A percentile compares a stretch with the other conserved stretches of the same genome.
Evolutionary conservation across 352 stramenopile species (phyloP).

Genomic region (Phytopythium montanum): DNA sequence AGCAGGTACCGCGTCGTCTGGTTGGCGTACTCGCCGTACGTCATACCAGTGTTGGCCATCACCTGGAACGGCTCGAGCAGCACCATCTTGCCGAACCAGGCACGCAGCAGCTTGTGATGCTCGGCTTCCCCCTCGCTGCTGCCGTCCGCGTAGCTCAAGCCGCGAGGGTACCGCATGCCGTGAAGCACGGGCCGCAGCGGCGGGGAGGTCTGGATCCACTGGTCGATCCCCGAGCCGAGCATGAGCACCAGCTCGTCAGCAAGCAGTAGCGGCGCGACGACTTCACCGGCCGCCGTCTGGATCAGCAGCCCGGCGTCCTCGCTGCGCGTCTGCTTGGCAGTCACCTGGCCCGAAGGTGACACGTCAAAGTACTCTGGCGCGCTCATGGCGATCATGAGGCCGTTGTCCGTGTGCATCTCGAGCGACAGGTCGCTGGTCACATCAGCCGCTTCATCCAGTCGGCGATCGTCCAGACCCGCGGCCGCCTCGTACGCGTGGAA

Average conservation of each 20-base stretch:
- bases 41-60: conserved; percentile 56
- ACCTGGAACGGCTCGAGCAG: conserved; percentile 34
- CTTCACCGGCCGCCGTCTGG: conserved; percentile 43
- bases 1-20: conserved; percentile 50
- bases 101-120: conserved; percentile 43
- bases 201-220: conserved; percentile 64
- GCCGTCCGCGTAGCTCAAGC: conserved; percentile 29
- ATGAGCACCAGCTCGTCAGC: conserved; percentile 79
- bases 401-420: conserved; percentile 76
- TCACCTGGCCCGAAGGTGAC: conserved; percentile 30
- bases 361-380: conserved; percentile 73
- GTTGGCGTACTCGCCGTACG: conserved; percentile 51
- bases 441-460: conserved; percentile 2
- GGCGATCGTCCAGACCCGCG: conserved; percentile 7
- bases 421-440: conserved; percentile 48
- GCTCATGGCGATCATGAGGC: conserved; percentile 69
- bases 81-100: conserved; percentile 74
- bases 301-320: conserved; percentile 70
- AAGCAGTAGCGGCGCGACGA: conserved; percentile 56
- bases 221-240: conserved; percentile 64
- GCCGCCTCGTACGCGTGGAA: conserved; percentile 71
- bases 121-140: conserved; percentile 6
- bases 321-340: conserved; percentile 36
- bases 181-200: conserved; percentile 60
- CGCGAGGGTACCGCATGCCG: conserved; percentile 66